Conservation (phyloP, 208 protist genomes). For the Entamoeba histolytica region DNA sequence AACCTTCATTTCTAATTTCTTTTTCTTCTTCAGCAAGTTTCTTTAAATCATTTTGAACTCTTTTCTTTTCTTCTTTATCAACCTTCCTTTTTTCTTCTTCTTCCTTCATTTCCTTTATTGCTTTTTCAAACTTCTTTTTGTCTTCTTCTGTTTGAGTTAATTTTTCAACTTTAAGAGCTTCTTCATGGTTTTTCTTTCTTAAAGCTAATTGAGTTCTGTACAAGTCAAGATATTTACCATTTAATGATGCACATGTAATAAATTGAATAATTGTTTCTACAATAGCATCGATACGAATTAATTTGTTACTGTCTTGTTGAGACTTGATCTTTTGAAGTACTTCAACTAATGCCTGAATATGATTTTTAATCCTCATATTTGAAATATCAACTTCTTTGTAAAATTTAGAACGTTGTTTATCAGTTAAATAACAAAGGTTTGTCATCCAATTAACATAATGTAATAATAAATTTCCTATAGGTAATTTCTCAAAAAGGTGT, state of each 20-base stretch:
- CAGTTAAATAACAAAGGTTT: neutral
- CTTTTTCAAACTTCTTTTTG: neutral
- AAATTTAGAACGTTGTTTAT: neutral
- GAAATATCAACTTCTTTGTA: neutral
- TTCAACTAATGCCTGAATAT: neutral
- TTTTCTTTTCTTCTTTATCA: neutral
- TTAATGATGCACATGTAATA: neutral
- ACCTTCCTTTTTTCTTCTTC: neutral
- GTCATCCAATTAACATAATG: neutral
- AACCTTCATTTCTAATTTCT: neutral
- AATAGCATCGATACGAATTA: neutral
- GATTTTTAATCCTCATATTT: neutral
- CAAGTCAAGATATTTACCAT: neutral
- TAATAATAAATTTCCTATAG: neutral
- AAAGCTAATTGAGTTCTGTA: neutral
- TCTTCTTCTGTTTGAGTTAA: neutral
- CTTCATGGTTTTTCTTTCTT: neutral
- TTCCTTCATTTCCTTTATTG: neutral
- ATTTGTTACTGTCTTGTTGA: neutral
- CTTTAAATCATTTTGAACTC: neutral
- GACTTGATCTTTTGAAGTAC: neutral
- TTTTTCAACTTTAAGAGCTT: neutral
- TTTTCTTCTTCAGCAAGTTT: neutral
- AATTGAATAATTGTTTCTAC: neutral
- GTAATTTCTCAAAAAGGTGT: neutral